A percentile compares a stretch with the other conserved stretches of the same genome.
These are phyloP conservation scores for Ballota nigra DNA, from an alignment of 257 asterid genomes.

Conservation along the genomic window DNA sequence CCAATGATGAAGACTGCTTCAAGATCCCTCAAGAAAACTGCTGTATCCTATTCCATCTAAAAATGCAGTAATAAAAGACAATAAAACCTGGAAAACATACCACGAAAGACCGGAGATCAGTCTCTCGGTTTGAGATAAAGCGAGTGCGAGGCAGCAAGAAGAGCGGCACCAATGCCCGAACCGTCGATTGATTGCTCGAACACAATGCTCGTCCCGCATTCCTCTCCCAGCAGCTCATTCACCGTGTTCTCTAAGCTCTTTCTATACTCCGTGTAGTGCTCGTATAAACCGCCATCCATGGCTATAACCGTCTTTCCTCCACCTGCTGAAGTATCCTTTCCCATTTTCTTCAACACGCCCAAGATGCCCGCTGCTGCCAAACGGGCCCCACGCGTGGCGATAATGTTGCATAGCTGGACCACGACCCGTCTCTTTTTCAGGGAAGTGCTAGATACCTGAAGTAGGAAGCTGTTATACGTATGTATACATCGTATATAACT, in stretches of 20 bases:
- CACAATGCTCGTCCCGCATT: constrained; percentile 27
- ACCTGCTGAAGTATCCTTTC: constrained; percentile 42
- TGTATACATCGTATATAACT: too few relatives aligned
- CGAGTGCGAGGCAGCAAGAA: constrained; percentile 84
- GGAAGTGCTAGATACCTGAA: constrained; percentile 64
- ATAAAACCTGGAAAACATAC: neutral
- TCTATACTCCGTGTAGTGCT: constrained; percentile 67
- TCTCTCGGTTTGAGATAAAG: constrained; percentile 39
- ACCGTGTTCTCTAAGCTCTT: constrained; percentile 62
- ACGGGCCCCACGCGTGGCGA: constrained; percentile 89
- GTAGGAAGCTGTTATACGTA: neutral
- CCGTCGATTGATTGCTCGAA: constrained; percentile 82
- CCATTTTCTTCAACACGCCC: constrained; percentile 77
- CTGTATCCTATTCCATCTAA: neutral
- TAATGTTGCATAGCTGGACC: constrained; percentile 67
- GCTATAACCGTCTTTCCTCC: constrained; percentile 60
- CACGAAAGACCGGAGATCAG: neutral
- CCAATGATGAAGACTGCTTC: neutral
- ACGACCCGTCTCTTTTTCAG: constrained; percentile 56
- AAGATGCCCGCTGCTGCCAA: constrained; percentile 76
- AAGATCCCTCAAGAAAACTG: neutral
- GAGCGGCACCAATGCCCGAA: constrained; percentile 91
- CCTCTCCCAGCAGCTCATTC: constrained; percentile 58
- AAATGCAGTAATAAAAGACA: neutral
- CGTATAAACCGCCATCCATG: constrained; percentile 83